Evolutionary conservation across 768 basidiomycete species (phyloP).

Genomic region (Pleurotus ostreatus): DNA sequence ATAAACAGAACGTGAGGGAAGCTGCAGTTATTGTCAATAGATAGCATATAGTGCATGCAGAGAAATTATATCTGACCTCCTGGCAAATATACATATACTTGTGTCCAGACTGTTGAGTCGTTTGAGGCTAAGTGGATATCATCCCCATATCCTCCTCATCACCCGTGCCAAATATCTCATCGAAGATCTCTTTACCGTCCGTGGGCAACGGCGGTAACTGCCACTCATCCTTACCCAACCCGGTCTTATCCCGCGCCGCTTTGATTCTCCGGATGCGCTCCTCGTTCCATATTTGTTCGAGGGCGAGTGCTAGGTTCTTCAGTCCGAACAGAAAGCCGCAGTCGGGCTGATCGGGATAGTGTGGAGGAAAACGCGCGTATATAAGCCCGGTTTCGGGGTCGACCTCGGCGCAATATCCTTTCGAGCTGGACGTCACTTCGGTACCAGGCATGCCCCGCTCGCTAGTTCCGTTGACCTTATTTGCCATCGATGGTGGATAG

Average conservation of each 20-base stretch:
- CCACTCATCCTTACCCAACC: slow-evolving; percentile 25
- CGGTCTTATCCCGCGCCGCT: slow-evolving; percentile 53
- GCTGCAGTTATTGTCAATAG: neutral
- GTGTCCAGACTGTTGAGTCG: neutral
- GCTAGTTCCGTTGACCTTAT: slow-evolving; percentile 10
- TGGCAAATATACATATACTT: slow-evolving; percentile 8
- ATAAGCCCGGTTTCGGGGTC: slow-evolving; percentile 81
- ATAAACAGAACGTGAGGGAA: neutral
- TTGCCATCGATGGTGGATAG: slow-evolving; percentile 38
- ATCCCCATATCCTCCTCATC: slow-evolving; percentile 68
- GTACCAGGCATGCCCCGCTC: neutral
- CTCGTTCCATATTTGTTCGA: slow-evolving; percentile 86
- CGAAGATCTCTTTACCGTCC: slow-evolving; percentile 78
- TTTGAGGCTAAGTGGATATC: slow-evolving; percentile 58
- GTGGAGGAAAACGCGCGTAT: slow-evolving; percentile 92
- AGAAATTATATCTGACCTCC: slow-evolving; percentile 3
- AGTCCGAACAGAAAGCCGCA: slow-evolving; percentile 92
- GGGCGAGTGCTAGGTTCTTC: slow-evolving; percentile 68
- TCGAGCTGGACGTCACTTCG: slow-evolving; percentile 52
- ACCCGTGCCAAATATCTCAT: slow-evolving; percentile 58
- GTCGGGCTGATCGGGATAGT: slow-evolving; percentile 85
- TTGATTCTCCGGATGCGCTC: slow-evolving; percentile 74
- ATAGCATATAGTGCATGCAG: neutral
- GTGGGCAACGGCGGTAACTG: slow-evolving; percentile 62
- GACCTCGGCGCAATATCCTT: slow-evolving; percentile 78